Evolutionary conservation across 2,329 filamentous ascomycete genomes (phyloP).

Genomic region (Graphilbum sp.): DNA sequence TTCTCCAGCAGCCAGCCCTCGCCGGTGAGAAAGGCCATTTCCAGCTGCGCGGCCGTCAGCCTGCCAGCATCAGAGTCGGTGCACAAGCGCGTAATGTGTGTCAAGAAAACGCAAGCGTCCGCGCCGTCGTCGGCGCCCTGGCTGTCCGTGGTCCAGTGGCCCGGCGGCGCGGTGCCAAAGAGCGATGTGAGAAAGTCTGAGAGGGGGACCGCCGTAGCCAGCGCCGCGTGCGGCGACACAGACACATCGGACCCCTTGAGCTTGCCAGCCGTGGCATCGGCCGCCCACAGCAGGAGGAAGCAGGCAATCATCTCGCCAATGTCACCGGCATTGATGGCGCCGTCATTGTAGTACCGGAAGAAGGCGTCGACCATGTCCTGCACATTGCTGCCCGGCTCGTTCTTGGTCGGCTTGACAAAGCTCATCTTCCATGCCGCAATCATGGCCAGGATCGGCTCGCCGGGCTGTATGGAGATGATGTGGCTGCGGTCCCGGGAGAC

Average conservation of each 20-base stretch:
- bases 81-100: constrained; percentile 1
- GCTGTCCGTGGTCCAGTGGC: neutral
- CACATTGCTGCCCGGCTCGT: neutral
- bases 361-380: neutral
- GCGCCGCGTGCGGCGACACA: neutral
- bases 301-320: constrained; percentile 1
- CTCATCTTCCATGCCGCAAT: neutral
- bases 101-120: neutral
- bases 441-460: neutral
- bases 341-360: neutral
- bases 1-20: constrained; percentile 2
- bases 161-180: neutral
- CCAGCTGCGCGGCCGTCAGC: neutral
- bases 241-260: neutral
- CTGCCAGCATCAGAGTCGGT: neutral
- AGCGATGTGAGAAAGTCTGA: neutral
- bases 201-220: neutral
- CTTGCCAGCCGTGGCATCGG: neutral
- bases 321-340: constrained; percentile 1
- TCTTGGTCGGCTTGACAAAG: neutral
- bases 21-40: constrained; percentile 1
- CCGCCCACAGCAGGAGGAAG: neutral
- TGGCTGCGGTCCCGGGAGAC: neutral
- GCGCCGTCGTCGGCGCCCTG: neutral
- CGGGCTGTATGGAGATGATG: constrained; percentile 1